Evolutionary conservation across 2,329 filamentous ascomycete genomes (phyloP), one percentile per base, ranked within the genome.

Genomic region (Fusarium burgessii): DNA sequence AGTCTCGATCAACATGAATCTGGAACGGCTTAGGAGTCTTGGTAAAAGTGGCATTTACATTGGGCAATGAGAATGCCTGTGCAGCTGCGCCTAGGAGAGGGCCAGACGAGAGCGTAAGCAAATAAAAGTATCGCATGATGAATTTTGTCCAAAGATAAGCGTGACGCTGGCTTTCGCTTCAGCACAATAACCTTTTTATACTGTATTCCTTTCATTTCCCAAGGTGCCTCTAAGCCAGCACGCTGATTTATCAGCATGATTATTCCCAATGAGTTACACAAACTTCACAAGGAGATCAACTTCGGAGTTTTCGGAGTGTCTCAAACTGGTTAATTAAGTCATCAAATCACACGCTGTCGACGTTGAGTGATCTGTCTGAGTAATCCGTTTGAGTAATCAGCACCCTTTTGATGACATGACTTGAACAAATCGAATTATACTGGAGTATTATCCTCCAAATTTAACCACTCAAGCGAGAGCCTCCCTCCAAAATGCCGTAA

Each of bases 61-160:
- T 47, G 29, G 52, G 52, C 12, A 56, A 7, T 2, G 41, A 56
- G 13, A 36, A 18, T 5, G 5, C 7, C 10, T 29, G 41, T 17
- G 41, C 13, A 18, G 14, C 7, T 8, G 41, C 32, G 8, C 38
- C 15, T 7, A 36, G 10, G 20, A 47, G 9, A 27, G 40, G 12
- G 29, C 32, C 9, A 8, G 25, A 6, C 15, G 15, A 17, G 18
- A 54, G 1, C 3, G 14, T 9, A 1, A 54, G 5, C 4, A 51
- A 1, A 15, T n/a, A 27, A 0, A 51, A 13, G 13, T 17, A 38
- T 17, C 17, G 7, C 47, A 51, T 51, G 13, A n/a, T 9, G 32
- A 15, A 6, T 50, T 25, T 0, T 3, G 5, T 25, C 23, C 15
- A 50, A 4, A 35, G 15, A 14, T 0, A 11, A 12, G 1, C 18